Conservation (phyloP, 2,329 filamentous ascomycete species). For the Pseudogymnoascus sp. region DNA sequence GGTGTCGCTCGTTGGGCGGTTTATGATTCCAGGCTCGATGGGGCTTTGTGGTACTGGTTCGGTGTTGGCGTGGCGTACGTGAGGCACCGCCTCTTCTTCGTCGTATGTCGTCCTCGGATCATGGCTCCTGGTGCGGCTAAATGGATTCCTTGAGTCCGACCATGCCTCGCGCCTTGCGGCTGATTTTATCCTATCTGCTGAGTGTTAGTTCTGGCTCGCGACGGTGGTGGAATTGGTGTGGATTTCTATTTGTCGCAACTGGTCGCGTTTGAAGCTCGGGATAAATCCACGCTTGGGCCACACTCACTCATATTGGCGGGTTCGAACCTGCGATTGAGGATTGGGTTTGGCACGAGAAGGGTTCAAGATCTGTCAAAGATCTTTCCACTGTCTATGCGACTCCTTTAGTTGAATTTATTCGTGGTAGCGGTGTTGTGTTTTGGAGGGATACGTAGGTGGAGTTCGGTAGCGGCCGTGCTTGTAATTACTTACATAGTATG, state of each 20-base stretch:
- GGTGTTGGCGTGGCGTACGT: neutral
- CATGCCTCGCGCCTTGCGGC: neutral
- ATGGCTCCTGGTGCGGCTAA: neutral
- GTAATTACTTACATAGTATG: neutral
- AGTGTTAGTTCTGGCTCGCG: neutral
- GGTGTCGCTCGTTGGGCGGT: neutral
- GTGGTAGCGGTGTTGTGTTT: neutral
- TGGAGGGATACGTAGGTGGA: neutral
- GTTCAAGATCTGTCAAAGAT: neutral
- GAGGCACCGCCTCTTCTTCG: neutral
- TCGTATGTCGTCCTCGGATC: neutral
- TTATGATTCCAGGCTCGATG: neutral
- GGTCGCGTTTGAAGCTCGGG: neutral
- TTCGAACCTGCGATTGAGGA: neutral
- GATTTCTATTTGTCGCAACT: neutral
- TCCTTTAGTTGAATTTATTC: neutral
- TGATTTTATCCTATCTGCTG: neutral
- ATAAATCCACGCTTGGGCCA: constrained; percentile 1
- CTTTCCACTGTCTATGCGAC: neutral
- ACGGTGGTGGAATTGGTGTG: neutral
- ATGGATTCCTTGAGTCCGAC: neutral
- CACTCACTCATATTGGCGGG: neutral
- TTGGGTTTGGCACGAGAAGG: neutral
- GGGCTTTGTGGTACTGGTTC: neutral
- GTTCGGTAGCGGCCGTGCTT: neutral